Evolutionary conservation across 768 basidiomycete species (phyloP).

Genomic region (Coprinellus aureogranulatus): DNA sequence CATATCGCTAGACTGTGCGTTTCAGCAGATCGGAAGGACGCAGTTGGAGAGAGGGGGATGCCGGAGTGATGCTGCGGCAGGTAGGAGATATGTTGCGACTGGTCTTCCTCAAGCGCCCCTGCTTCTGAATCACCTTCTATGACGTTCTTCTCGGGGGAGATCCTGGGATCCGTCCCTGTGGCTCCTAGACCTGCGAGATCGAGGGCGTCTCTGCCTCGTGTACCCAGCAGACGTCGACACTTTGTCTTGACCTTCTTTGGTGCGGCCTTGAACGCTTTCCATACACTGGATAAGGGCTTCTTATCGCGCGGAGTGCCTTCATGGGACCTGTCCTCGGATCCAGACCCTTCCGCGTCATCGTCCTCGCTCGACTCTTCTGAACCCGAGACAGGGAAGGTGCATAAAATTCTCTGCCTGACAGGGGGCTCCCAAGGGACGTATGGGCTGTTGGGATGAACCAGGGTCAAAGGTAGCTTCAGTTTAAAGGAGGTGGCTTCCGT

Average conservation of each 20-base stretch:
- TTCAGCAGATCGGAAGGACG: conserved; percentile 23
- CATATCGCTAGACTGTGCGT: conserved; percentile 25
- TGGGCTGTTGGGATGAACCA: conserved; percentile 51
- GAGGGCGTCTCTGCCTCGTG: not conserved
- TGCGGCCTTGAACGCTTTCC: conserved; percentile 8
- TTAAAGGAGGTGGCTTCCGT: conserved; percentile 29
- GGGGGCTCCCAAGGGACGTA: conserved; percentile 50
- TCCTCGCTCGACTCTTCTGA: not conserved
- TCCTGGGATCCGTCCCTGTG: not conserved
- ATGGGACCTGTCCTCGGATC: not conserved
- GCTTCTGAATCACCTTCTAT: too few relatives aligned
- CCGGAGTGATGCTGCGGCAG: conserved; percentile 11
- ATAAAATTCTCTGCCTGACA: conserved; percentile 41
- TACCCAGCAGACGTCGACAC: conserved; percentile 9
- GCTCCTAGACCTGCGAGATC: not conserved
- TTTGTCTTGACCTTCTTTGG: conserved; percentile 8
- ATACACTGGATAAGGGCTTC: conserved; percentile 8
- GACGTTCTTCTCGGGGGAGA: not conserved
- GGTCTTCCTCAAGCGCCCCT: not conserved
- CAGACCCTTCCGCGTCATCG: not conserved
- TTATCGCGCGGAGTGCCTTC: not conserved
- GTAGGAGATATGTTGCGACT: conserved; percentile 10
- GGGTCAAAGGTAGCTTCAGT: conserved; percentile 9
- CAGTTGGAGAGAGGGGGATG: conserved; percentile 12
- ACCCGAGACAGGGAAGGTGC: conserved; percentile 20